Evolutionary conservation across 345 rosid species (phyloP).

Genomic region (Geranium brycei): DNA sequence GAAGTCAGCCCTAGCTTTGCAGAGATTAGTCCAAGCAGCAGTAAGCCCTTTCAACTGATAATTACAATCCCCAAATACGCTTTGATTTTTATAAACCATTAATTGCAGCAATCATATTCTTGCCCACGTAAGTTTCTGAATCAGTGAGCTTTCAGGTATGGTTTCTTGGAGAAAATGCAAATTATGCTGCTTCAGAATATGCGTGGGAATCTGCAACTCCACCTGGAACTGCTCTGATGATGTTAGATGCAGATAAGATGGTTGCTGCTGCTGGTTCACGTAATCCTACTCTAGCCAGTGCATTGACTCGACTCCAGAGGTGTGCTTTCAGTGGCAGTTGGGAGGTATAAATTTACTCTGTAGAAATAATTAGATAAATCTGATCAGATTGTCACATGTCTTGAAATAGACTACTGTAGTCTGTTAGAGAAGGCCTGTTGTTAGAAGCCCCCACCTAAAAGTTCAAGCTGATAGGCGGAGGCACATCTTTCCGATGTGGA

Average conservation of each 20-base stretch:
- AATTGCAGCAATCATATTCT: neutral
- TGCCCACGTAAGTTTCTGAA: constrained; percentile 1
- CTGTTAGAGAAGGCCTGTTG: neutral
- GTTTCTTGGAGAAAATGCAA: constrained; percentile 99
- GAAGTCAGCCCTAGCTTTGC: constrained; percentile 90
- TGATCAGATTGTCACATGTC: neutral
- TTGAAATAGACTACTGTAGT: neutral
- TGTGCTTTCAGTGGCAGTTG: constrained; percentile 99
- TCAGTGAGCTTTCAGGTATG: constrained; percentile 53
- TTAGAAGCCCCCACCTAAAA: too few relatives aligned
- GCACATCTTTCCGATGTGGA: too few relatives aligned
- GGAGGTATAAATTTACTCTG: constrained; percentile 60
- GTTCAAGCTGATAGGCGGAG: too few relatives aligned
- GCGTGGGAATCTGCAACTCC: constrained; percentile 99
- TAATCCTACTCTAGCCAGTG: constrained; percentile 95
- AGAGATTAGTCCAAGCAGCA: constrained; percentile 96
- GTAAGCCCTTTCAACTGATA: constrained; percentile 34
- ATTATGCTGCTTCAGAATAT: constrained; percentile 98
- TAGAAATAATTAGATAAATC: neutral
- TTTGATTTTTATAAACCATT: neutral
- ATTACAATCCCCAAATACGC: neutral
- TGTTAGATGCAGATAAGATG: constrained; percentile 99
- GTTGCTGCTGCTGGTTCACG: constrained; percentile 99
- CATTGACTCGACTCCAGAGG: constrained; percentile 94
- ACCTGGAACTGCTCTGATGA: constrained; percentile 99